These are phyloP conservation scores for Penicillium sp. DNA, from an alignment of 2,329 filamentous ascomycete species.

Conservation along the genomic window DNA sequence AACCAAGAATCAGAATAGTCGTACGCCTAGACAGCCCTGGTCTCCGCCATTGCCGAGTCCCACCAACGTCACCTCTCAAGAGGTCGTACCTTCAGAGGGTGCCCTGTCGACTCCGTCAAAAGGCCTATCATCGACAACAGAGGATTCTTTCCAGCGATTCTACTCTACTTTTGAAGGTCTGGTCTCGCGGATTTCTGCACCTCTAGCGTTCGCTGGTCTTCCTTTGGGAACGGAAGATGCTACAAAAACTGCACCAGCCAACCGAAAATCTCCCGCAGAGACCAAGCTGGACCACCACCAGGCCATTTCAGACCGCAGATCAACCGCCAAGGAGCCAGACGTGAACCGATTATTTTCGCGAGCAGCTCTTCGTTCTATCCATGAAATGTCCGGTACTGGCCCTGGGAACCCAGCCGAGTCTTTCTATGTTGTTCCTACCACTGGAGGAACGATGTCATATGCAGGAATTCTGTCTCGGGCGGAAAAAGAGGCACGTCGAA, in stretches of 20 bases:
- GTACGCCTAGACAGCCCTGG: slow-evolving; percentile 38
- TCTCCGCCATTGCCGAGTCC: slow-evolving; percentile 40
- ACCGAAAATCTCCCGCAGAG: slow-evolving; percentile 40
- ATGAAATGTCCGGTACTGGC: slow-evolving; percentile 64
- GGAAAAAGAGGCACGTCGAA: slow-evolving; percentile 48
- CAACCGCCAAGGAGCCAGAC: slow-evolving; percentile 65
- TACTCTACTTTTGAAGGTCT: slow-evolving; percentile 90
- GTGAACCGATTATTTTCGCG: slow-evolving; percentile 82
- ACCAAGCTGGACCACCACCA: slow-evolving; percentile 43
- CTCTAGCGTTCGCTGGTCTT: slow-evolving; percentile 88
- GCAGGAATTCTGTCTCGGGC: slow-evolving; percentile 75
- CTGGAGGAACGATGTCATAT: slow-evolving; percentile 89
- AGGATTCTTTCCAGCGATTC: slow-evolving; percentile 86
- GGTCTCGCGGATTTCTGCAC: slow-evolving; percentile 85
- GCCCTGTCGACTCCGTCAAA: slow-evolving; percentile 31
- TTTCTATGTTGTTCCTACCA: slow-evolving; percentile 93
- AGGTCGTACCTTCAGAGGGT: slow-evolving; percentile 36
- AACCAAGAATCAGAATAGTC: slow-evolving; percentile 33
- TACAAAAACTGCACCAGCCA: slow-evolving; percentile 28
- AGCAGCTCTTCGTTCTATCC: slow-evolving; percentile 78
- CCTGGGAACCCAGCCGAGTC: slow-evolving; percentile 66
- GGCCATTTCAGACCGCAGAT: slow-evolving; percentile 47
- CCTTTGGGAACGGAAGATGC: slow-evolving; percentile 65
- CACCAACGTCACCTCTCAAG: slow-evolving; percentile 40
- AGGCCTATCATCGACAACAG: slow-evolving; percentile 43